These are phyloP conservation scores for Aspergillus neotritici DNA, from an alignment of 2,329 filamentous ascomycete species.

Conservation along the genomic window DNA sequence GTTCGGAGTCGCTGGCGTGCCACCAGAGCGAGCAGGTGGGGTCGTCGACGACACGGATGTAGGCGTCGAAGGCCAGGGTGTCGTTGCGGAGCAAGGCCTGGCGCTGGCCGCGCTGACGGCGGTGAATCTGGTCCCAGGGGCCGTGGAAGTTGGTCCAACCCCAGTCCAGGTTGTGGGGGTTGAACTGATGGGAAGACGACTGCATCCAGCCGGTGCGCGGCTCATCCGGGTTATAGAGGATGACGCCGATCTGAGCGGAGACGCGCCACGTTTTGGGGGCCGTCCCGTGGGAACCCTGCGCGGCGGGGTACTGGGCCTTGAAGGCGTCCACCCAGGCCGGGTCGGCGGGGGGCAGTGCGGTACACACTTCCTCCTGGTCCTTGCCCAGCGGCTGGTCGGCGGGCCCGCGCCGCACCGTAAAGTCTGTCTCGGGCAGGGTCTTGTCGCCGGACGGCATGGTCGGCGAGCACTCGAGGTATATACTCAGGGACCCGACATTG, in stretches of 20 bases:
- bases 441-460: slow-evolving; percentile 40
- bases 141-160: slow-evolving; percentile 59
- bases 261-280: slow-evolving; percentile 38
- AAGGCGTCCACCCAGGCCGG: slow-evolving; percentile 28
- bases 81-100: slow-evolving; percentile 56
- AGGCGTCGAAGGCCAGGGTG: slow-evolving; percentile 57
- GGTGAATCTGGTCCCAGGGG: slow-evolving; percentile 54
- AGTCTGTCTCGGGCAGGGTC: slow-evolving; percentile 34
- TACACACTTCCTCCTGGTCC: slow-evolving; percentile 25
- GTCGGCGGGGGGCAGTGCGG: slow-evolving; percentile 24
- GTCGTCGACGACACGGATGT: slow-evolving; percentile 57
- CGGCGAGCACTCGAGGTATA: slow-evolving; percentile 58
- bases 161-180: slow-evolving; percentile 54
- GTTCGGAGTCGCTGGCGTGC: slow-evolving; percentile 50
- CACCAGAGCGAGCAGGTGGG: slow-evolving; percentile 58
- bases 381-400: slow-evolving; percentile 33
- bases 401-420: slow-evolving; percentile 36
- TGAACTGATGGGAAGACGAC: slow-evolving; percentile 56
- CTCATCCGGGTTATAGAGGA: slow-evolving; percentile 59
- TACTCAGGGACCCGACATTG: slow-evolving; percentile 52
- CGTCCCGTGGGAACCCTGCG: slow-evolving; percentile 8
- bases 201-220: slow-evolving; percentile 54
- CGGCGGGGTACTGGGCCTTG: slow-evolving; percentile 22
- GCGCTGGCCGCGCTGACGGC: slow-evolving; percentile 52
- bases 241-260: slow-evolving; percentile 57